A percentile compares a stretch with the other conserved stretches of the same genome.
phyloP scores from a whole-genome alignment of 1,139 yeast genomes.

The Fermentozyma sake region DNA sequence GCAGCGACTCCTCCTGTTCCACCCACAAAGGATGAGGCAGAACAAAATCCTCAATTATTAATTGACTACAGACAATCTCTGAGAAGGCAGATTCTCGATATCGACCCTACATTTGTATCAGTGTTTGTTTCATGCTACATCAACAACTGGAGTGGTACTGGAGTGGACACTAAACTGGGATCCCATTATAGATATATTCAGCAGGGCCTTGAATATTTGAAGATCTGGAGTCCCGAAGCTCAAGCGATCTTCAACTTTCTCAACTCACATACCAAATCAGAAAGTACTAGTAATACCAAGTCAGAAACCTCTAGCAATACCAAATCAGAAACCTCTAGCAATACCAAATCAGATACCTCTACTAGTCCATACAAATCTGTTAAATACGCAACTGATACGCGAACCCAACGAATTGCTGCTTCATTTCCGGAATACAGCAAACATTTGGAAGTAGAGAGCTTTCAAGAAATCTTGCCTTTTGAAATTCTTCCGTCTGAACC shows the following conservation, averaged over 20 bases:
- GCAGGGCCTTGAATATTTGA: conserved; percentile 25
- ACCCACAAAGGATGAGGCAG: conserved; percentile 25
- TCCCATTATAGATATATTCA: conserved; percentile 30
- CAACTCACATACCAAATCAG: too few species aligned
- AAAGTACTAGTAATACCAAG: too few species aligned
- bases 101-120: conserved; percentile 29
- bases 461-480: conserved; percentile 12
- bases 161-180: conserved; percentile 17
- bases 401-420: conserved; percentile 7
- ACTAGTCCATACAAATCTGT: conserved; percentile 6
- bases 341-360: conserved; percentile 1
- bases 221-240: conserved; percentile 34
- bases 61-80: conserved; percentile 15
- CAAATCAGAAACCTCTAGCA: conserved; percentile 1
- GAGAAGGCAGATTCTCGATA: conserved; percentile 18
- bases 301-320: too few species aligned
- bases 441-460: conserved; percentile 2
- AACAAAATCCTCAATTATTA: conserved; percentile 17
- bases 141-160: conserved; percentile 26
- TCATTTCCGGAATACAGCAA: neutral
- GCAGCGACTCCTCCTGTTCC: conserved; percentile 34
- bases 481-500: conserved; percentile 4
- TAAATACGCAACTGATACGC: conserved; percentile 13
- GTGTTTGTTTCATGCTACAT: conserved; percentile 29
- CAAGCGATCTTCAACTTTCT: conserved; percentile 16